A percentile compares a stretch with the other conserved stretches of the same genome.
Evolutionary conservation across 257 asterid genomes (phyloP).

Genomic region (Solanum pinnatisectum): DNA sequence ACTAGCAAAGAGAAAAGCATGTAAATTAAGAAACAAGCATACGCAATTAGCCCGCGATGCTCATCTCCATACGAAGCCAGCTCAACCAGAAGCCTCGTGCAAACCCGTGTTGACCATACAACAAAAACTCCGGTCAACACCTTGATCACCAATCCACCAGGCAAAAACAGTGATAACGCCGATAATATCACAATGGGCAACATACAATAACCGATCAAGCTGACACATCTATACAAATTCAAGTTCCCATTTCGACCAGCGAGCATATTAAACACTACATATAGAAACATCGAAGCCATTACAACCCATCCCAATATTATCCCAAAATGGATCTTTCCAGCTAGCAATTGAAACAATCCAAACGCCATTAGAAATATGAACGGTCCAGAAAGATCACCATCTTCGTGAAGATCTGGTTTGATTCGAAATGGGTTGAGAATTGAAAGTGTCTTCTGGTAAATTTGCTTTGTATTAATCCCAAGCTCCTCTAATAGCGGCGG

Average conservation of each 20-base stretch:
- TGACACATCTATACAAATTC: slow-evolving; percentile 62
- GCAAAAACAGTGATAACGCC: slow-evolving; percentile 47
- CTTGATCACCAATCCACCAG: slow-evolving; percentile 59
- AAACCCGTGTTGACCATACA: slow-evolving; percentile 62
- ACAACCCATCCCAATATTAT: slow-evolving; percentile 69
- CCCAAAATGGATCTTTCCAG: slow-evolving; percentile 82
- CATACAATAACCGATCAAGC: slow-evolving; percentile 67
- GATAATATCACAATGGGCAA: slow-evolving; percentile 59
- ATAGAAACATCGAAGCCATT: slow-evolving; percentile 57
- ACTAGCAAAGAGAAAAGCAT: slow-evolving; percentile 60
- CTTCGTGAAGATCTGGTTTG: slow-evolving; percentile 63
- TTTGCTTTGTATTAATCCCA: slow-evolving; percentile 80
- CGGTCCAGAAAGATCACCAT: slow-evolving; percentile 83
- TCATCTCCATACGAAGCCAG: slow-evolving; percentile 63
- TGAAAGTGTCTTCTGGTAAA: slow-evolving; percentile 67
- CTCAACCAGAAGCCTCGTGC: slow-evolving; percentile 65
- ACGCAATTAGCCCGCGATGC: slow-evolving; percentile 50
- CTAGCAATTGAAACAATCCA: slow-evolving; percentile 79
- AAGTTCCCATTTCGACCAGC: slow-evolving; percentile 59
- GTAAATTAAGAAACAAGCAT: slow-evolving; percentile 61
- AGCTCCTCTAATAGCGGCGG: slow-evolving; percentile 86
- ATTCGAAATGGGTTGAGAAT: slow-evolving; percentile 61
- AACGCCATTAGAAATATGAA: slow-evolving; percentile 76
- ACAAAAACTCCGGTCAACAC: slow-evolving; percentile 38
- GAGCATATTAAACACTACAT: slow-evolving; percentile 58